Evolutionary conservation across 176 grass and related monocot species (phyloP).

Genomic region (Sorghum bicolor): Sorghum_bicolor_NCBIv3 NC_012876.2:62238501-62239000

Average conservation of each 20-base stretch:
- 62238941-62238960: background rate
- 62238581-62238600: conserved; percentile 25
- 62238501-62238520: background rate
- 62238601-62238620: background rate
- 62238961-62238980: background rate
- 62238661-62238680: conserved; percentile 12
- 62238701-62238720: background rate
- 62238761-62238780: background rate
- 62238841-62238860: background rate
- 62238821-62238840: background rate
- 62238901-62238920: no score
- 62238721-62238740: background rate
- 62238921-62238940: background rate
- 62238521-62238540: conserved; percentile 45
- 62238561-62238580: conserved; percentile 21
- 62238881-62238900: background rate
- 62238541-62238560: conserved; percentile 28
- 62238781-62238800: background rate
- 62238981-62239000: background rate
- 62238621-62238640: conserved; percentile 28
- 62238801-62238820: background rate
- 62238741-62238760: background rate
- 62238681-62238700: background rate
- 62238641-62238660: conserved; percentile 19
- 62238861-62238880: background rate